These are phyloP conservation scores for Paraconiothyrium brasiliense DNA, from an alignment of 2,329 filamentous ascomycete species.

Conservation along the genomic window DNA sequence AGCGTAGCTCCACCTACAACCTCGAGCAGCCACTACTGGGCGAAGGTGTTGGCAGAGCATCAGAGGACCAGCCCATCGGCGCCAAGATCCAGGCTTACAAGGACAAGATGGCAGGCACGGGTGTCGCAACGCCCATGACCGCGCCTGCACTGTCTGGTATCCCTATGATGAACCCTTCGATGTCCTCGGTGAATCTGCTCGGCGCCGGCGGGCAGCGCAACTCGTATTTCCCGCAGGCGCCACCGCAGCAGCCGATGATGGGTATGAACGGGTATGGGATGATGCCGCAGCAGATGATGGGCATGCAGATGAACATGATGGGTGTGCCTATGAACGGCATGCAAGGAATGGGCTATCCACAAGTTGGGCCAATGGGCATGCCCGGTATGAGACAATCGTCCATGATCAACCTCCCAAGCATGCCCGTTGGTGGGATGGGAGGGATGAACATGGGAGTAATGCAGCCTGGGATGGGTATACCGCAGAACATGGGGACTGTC, in stretches of 20 bases:
- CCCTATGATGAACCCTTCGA: conserved; percentile 22
- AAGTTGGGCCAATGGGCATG: conserved; percentile 30
- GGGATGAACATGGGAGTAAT: conserved; percentile 21
- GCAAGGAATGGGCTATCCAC: conserved; percentile 21
- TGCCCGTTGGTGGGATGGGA: conserved; percentile 18
- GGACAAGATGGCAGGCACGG: conserved; percentile 35
- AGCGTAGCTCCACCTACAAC: conserved; percentile 43
- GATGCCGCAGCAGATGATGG: conserved; percentile 26
- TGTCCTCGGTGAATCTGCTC: conserved; percentile 25
- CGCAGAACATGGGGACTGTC: conserved; percentile 24
- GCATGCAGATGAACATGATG: conserved; percentile 23
- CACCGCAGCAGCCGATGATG: conserved; percentile 24
- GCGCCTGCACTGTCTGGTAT: conserved; percentile 24
- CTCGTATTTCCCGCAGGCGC: conserved; percentile 26
- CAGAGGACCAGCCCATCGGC: conserved; percentile 41
- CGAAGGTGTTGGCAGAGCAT: conserved; percentile 31
- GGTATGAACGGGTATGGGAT: conserved; percentile 29
- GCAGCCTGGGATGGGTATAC: conserved; percentile 22
- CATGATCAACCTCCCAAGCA: conserved; percentile 27
- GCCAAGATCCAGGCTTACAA: conserved; percentile 51
- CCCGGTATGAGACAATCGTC: conserved; percentile 23
- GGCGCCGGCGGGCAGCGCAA: conserved; percentile 23
- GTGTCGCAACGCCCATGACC: conserved; percentile 16
- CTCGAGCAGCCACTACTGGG: conserved; percentile 41
- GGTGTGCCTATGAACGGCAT: conserved; percentile 18